Conservation (phyloP, 2,329 filamentous ascomycete species). For the Pleurostoma richardsiae region DNA sequence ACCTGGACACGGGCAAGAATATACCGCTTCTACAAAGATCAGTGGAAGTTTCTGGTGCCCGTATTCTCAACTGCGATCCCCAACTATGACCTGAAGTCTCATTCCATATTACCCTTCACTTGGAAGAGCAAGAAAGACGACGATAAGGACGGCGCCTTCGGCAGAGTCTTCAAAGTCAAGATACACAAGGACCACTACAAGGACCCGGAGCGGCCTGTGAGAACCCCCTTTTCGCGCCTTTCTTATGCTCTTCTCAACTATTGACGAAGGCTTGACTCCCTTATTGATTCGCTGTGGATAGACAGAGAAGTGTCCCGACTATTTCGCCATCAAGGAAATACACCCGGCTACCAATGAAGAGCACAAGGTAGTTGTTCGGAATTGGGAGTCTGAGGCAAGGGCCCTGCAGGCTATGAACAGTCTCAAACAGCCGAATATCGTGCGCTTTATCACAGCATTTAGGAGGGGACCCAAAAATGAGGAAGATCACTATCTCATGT, state of each 20-base stretch:
- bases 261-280: background rate
- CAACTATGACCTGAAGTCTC: background rate
- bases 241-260: background rate
- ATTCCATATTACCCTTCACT: background rate
- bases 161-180: background rate
- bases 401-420: background rate
- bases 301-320: background rate
- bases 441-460: background rate
- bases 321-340: background rate
- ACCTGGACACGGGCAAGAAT: too few species aligned
- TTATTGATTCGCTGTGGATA: background rate
- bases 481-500: constrained; percentile 4
- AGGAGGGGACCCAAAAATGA: background rate
- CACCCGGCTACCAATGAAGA: background rate
- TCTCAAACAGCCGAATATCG: background rate
- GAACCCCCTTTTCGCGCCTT: background rate
- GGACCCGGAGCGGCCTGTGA: background rate
- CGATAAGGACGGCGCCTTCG: background rate
- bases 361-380: accelerated
- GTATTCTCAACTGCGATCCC: background rate
- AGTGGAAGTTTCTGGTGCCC: background rate
- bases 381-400: background rate
- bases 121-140: background rate
- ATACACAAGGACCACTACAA: constrained; percentile 2
- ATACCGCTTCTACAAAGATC: background rate